Evolutionary conservation across 345 rosid species (phyloP).

Genomic region (Gossypium sturtianum): DNA sequence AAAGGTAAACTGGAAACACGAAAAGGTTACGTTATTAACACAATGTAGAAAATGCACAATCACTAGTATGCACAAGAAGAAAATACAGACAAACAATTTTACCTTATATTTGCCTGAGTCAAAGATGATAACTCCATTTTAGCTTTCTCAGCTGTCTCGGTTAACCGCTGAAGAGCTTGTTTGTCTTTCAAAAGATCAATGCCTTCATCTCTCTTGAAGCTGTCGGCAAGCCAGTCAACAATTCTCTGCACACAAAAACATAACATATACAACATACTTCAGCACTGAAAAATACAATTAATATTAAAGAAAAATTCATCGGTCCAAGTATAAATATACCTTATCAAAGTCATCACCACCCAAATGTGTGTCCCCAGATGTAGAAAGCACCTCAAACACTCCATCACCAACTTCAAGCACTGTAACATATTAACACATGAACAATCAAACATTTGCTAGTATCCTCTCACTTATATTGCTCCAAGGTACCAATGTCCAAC

Average conservation of each 20-base stretch:
- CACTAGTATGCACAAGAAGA: neutral
- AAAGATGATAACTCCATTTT: conserved; percentile 94
- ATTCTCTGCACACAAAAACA: conserved; percentile 50
- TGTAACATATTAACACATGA: conserved; percentile 22
- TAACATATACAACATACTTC: neutral
- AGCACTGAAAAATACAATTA: neutral
- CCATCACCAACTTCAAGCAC: conserved; percentile 99
- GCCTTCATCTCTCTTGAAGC: conserved; percentile 87
- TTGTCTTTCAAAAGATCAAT: conserved; percentile 94
- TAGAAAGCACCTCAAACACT: conserved; percentile 96
- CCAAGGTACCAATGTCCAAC: neutral
- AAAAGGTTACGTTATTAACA: neutral
- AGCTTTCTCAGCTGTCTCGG: conserved; percentile 95
- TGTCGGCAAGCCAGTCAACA: conserved; percentile 88
- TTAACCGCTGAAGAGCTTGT: conserved; percentile 92
- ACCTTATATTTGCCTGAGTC: conserved; percentile 90
- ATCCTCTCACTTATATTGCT: neutral
- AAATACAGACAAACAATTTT: neutral
- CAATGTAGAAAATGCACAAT: neutral
- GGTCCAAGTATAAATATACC: conserved; percentile 28
- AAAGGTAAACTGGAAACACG: conserved; percentile 69
- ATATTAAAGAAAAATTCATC: neutral
- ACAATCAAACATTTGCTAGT: neutral
- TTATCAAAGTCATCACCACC: conserved; percentile 99
- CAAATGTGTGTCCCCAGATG: conserved; percentile 97